Conservation (phyloP, 2,329 filamentous ascomycete genomes). For the Cercospora zeina region DNA sequence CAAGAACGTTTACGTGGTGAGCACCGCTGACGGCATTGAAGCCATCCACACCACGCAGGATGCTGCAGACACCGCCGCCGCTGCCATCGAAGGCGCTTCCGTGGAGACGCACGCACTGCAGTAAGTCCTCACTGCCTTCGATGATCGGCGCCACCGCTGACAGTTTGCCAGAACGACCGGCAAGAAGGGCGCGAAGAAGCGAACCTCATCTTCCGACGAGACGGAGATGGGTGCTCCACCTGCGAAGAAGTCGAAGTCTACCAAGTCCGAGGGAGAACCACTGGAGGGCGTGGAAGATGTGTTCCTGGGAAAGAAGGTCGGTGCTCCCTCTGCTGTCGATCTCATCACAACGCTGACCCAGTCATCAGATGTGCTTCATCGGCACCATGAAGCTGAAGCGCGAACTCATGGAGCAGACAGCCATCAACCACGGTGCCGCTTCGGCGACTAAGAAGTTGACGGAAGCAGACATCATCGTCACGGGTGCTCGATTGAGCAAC, state of each 20-base stretch:
- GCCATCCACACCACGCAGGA: constrained; percentile 2
- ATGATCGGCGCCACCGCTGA: neutral
- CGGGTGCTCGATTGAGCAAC: constrained; percentile 23
- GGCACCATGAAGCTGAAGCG: constrained; percentile 13
- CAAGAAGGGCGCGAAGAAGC: constrained; percentile 6
- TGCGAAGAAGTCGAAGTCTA: constrained; percentile 13
- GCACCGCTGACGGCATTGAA: neutral
- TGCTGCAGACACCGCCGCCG: neutral
- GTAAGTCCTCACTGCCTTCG: neutral
- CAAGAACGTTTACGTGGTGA: constrained; percentile 9
- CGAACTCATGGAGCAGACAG: constrained; percentile 2
- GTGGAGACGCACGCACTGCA: constrained; percentile 3
- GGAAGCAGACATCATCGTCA: constrained; percentile 22
- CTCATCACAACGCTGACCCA: neutral
- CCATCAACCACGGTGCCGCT: constrained; percentile 12
- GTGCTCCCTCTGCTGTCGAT: neutral
- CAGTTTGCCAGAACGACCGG: neutral
- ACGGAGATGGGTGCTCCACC: neutral
- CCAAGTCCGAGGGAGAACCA: neutral
- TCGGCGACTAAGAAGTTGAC: constrained; percentile 17
- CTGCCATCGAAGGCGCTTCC: neutral
- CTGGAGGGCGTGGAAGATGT: constrained; percentile 4
- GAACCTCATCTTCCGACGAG: neutral
- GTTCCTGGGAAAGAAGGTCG: constrained; percentile 11
- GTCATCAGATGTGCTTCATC: constrained; percentile 10